Evolutionary conservation across 441 rosid species (phyloP), one percentile per base, ranked within the genome.

Genomic region (Pelargonium australe): DNA sequence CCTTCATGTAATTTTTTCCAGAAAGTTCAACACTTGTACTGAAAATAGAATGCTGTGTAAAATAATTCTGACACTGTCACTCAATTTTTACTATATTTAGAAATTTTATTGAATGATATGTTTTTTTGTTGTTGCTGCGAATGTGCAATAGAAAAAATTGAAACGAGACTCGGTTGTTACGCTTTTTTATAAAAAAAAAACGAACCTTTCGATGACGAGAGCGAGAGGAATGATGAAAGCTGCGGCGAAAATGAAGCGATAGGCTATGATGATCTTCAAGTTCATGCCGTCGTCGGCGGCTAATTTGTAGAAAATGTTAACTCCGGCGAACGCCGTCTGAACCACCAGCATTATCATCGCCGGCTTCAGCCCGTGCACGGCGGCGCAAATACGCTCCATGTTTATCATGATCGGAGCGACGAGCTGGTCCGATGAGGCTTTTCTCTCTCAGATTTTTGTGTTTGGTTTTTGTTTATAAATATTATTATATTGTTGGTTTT

Each of bases 181-280:
- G 23, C 23, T 20, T 20, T 0, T 1, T 20, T 20, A 20, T 20
- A 20, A 20, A 1, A 20, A 20, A 20, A 20, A 20, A 20, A 20
- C n/a, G 23, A 69, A 73, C 75, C 77, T 70, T 58, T 72, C 68
- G 4, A 72, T 7, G 57, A 78, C 1, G 40, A 78, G 69, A 19
- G 84, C 84, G 17, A 81, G 43, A 2, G 84, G 84, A 19, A 68
- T 58, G 73, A 78, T 73, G 19, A 81, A 53, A 55, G 77, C 78
- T 0, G 76, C 25, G 9, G 80, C 84, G 3, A 81, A 81, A 7
- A 78, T 5, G 68, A 81, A 76, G 13, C 82, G 76, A 49, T 76
- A 81, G 1, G 82, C 77, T 9, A 76, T 51, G 65, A 81, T 68
- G 4, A 78, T 13, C 9, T 16, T 65, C 25, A 74, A 60, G 65